These are phyloP conservation scores for Leucocoprinus gongylophorus DNA, from an alignment of 1,284 basidiomycete genomes.

Conservation along the genomic window DNA sequence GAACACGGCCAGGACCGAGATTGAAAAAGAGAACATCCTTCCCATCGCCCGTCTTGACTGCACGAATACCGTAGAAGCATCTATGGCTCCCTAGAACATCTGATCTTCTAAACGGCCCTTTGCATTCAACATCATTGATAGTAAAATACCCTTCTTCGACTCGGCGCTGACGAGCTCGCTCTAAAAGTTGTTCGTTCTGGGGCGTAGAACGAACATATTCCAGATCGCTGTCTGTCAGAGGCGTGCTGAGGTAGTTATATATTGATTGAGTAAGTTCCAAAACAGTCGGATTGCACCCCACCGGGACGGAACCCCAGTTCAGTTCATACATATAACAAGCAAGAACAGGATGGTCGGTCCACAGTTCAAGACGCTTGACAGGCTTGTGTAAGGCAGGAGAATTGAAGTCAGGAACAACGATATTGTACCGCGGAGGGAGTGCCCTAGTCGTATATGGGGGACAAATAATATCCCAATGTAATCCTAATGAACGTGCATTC, in stretches of 20 bases:
- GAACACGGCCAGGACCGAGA: slow-evolving; percentile 30
- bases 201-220: slow-evolving; percentile 17
- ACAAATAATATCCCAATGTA: slow-evolving; percentile 33
- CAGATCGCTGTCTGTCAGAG: slow-evolving; percentile 24
- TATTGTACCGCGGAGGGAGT: slow-evolving; percentile 23
- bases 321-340: slow-evolving; percentile 25
- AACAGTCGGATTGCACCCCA: slow-evolving; percentile 23
- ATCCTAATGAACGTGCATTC: slow-evolving; percentile 23
- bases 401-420: slow-evolving; percentile 18
- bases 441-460: slow-evolving; percentile 25
- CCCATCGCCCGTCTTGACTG: slow-evolving; percentile 28
- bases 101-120: slow-evolving; percentile 23
- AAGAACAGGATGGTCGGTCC: slow-evolving; percentile 24
- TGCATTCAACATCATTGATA: slow-evolving; percentile 18
- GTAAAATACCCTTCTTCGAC: slow-evolving; percentile 23
- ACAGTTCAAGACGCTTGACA: slow-evolving; percentile 15
- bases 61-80: slow-evolving; percentile 33
- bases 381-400: slow-evolving; percentile 16
- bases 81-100: slow-evolving; percentile 34
- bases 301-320: slow-evolving; percentile 29
- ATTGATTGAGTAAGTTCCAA: slow-evolving; percentile 29
- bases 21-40: slow-evolving; percentile 32
- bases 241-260: slow-evolving; percentile 25
- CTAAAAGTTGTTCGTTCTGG: slow-evolving; percentile 19
- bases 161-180: slow-evolving; percentile 20